Conservation (phyloP, 1,139 yeast genomes). For the Nadsonia starkeyi-henricii region DNA sequence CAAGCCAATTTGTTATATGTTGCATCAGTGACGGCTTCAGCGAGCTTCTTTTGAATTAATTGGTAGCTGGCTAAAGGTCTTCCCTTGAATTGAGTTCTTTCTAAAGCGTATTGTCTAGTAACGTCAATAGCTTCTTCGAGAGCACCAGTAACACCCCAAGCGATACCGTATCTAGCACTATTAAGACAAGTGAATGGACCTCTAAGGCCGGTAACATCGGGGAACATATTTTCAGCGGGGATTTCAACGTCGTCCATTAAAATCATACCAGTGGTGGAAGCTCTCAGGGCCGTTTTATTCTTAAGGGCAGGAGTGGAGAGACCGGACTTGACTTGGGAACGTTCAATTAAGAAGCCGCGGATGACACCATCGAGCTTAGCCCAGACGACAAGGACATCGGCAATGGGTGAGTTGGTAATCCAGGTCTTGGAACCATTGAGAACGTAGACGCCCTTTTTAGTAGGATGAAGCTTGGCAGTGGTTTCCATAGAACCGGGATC, state of each 20-base stretch:
- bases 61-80: conserved; percentile 30
- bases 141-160: conserved; percentile 35
- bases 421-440: conserved; percentile 31
- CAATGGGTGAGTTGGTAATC: conserved; percentile 35
- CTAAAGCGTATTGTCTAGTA: conserved; percentile 28
- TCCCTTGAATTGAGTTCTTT: conserved; percentile 27
- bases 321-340: conserved; percentile 21
- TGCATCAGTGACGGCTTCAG: conserved; percentile 30
- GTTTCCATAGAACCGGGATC: conserved; percentile 35
- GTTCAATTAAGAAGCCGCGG: conserved; percentile 30
- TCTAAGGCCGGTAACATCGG: conserved; percentile 27
- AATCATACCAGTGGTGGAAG: conserved; percentile 32
- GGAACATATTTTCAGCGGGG: conserved; percentile 30
- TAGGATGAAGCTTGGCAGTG: conserved; percentile 28
- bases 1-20: conserved; percentile 29
- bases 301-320: conserved; percentile 29
- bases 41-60: conserved; percentile 30
- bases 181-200: conserved; percentile 33
- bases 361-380: conserved; percentile 31
- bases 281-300: conserved; percentile 29
- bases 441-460: conserved; percentile 29
- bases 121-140: conserved; percentile 28
- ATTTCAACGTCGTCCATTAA: conserved; percentile 32
- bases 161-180: conserved; percentile 31
- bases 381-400: conserved; percentile 31